Base-by-base conservation (phyloP, 331 rosid species). In the Quercus phellos region DNA sequence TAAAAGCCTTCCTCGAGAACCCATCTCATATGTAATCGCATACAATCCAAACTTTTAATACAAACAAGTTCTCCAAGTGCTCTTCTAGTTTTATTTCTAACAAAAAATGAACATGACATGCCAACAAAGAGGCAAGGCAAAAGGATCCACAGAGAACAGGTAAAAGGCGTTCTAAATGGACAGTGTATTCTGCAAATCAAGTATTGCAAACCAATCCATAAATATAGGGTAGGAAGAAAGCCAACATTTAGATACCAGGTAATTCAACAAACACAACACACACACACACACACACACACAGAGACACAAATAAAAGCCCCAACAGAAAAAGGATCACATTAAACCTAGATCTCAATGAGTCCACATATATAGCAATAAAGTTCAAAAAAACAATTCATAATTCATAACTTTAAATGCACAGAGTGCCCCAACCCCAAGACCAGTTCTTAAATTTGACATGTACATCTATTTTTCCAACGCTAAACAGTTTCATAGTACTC, bases 1-100 rank as follows among this genome's bases (percentile, higher is more conserved):
- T 79, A 95, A 74, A 66, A 69, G 87, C 87, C 87, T 89, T 93
- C 93, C 98, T 88, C 97, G 90, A 80, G 94, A 93, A 88, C 97
- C 99, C 99, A 95, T 95, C 88, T 91, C 91, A 91, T 85, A 88
- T 86, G 90, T 87, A 91, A 90, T 89, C 80, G 90, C 85, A 92
- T 90, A 88, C 88, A 90, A 88, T 68, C 90, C 78, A 85, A 79
- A 82, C 77, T 59, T 43, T 30, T 61, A 78, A 77, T 68, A 75
- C 78, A 55, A 74, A 2, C 72, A 72, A 55, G 76, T 78, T 53
- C 74, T n/a, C 74, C 74, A 56, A 55, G 55, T 34, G 24, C 51
- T 77, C 72, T 22, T 74, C 26, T 73, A 60, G 35, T 85, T 84
- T 81, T 77, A 75, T 78, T 81, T 72, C 70, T 34, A 90, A 22